Conservation (phyloP, 352 stramenopile genomes). For the Phytopythium litorale region DNA sequence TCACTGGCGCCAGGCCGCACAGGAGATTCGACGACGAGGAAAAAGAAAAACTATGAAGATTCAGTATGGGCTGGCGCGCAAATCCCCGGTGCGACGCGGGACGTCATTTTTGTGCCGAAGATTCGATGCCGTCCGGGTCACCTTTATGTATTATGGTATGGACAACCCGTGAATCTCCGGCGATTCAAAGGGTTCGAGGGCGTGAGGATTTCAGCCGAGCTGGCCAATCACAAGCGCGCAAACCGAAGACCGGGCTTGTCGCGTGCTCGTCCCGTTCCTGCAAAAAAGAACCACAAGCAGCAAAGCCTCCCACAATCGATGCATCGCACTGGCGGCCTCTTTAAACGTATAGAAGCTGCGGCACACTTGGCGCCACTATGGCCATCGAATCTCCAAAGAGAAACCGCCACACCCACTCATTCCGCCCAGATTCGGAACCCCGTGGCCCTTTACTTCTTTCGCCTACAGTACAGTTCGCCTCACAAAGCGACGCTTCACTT, state of each 20-base stretch:
- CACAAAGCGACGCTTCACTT: neutral
- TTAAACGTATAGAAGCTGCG: constrained; percentile 2
- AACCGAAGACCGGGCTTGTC: constrained; percentile 4
- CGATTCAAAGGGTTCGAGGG: neutral
- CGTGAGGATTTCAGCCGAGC: neutral
- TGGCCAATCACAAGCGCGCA: constrained; percentile 7
- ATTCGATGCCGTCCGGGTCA: constrained; percentile 8
- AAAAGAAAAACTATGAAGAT: constrained; percentile 60
- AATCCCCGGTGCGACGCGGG: constrained; percentile 8
- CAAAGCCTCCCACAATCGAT: constrained; percentile 4
- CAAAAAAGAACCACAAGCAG: constrained; percentile 6
- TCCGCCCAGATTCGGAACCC: constrained; percentile 12
- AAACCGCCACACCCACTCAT: neutral
- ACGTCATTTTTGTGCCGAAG: constrained; percentile 1
- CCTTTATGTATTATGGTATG: neutral
- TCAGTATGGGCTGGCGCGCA: constrained; percentile 10
- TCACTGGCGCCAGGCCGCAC: neutral
- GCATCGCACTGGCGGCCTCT: neutral
- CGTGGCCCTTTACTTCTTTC: constrained; percentile 4
- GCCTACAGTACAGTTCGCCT: neutral
- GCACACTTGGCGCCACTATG: constrained; percentile 5
- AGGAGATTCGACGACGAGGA: constrained; percentile 32
- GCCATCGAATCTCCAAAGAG: neutral
- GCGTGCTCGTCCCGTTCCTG: constrained; percentile 1
- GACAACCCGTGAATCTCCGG: neutral